Base-by-base conservation (phyloP, 768 basidiomycete species). In the Phylloporus sp. region DNA sequence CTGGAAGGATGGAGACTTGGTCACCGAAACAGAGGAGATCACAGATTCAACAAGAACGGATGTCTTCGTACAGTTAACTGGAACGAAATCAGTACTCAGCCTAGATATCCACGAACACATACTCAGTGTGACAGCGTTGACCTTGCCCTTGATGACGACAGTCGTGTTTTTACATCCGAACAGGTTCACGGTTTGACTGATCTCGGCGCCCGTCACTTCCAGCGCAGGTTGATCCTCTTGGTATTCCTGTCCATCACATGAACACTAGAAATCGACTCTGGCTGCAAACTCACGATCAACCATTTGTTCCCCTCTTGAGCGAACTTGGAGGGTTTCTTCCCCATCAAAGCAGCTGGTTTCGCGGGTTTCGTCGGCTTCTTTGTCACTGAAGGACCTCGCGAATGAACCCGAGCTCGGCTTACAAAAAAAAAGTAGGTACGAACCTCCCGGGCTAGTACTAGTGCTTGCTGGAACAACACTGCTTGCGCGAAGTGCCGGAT, bases 121-220 rank as follows among this genome's bases (percentile, higher is more conserved):
- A 96, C 95, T 77, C 48, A 98, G 70, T 17, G 84, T 90, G 36
- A 99, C 83, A 4, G 92, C 94, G 60, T 99, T 99, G 55, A 90
- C 81, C 69, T 99, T 99, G 59, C 95, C 94, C 64, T 86, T 86
- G 63, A 99, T 74, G 41, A 86, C 65, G 46, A 99, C 71, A 1
- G 84, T 86, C 9, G 80, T 77, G 54, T 85, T 86, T 72, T 92
- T 96, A 75, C 93, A 96, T 11, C 82, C 84, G 64, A 82, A 98
- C 38, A 98, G 71, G 65, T 91, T 94, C 48, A 99, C 80, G 4
- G 80, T 80, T 46, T 99, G 94, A 58, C 71, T 85, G 44, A 92
- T 71, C 62, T 86, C 84, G 14, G 75, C 82, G 14, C 92, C 71
- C 7, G 89, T 84, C 15, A 99, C 78, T 3, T 80, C 76, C 44